These are phyloP conservation scores for Moesziomyces antarcticus DNA, from an alignment of 1,284 basidiomycete species.

Conservation along the genomic window DNA sequence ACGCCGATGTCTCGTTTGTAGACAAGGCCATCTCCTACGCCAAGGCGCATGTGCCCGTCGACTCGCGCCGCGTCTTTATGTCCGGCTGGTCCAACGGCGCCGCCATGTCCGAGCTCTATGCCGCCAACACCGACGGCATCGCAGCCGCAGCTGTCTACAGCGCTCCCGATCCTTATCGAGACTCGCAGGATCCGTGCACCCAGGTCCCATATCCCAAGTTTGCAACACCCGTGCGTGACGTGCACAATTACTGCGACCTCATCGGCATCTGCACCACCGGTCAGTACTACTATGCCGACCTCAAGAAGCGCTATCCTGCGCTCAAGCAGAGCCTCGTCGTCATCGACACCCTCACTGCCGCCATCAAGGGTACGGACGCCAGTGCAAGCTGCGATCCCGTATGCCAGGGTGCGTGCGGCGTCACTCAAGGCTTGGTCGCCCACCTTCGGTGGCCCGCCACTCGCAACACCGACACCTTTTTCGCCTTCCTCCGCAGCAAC, in stretches of 20 bases:
- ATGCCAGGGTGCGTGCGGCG: conserved; percentile 17
- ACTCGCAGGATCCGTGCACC: conserved; percentile 34
- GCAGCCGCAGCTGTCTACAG: conserved; percentile 33
- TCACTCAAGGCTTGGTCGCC: conserved; percentile 8
- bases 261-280: conserved; percentile 30
- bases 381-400: conserved; percentile 8
- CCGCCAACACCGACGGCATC: conserved; percentile 33
- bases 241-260: conserved; percentile 35
- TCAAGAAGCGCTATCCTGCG: conserved; percentile 21
- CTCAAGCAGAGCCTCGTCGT: conserved; percentile 23
- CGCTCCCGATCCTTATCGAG: conserved; percentile 37
- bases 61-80: conserved; percentile 22
- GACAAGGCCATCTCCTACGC: conserved; percentile 28
- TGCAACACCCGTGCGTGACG: conserved; percentile 20
- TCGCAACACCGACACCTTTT: conserved; percentile 21
- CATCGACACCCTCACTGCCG: conserved; percentile 12
- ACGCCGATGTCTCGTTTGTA: conserved; percentile 31
- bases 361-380: conserved; percentile 18
- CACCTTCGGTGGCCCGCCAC: conserved; percentile 10
- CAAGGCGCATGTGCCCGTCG: conserved; percentile 16
- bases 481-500: conserved; percentile 20
- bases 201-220: conserved; percentile 25
- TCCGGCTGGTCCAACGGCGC: conserved; percentile 26
- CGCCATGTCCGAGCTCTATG: conserved; percentile 18
- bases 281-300: conserved; percentile 23